Conservation (phyloP, 345 rosid genomes). For the Pelargonium nanum region DNA sequence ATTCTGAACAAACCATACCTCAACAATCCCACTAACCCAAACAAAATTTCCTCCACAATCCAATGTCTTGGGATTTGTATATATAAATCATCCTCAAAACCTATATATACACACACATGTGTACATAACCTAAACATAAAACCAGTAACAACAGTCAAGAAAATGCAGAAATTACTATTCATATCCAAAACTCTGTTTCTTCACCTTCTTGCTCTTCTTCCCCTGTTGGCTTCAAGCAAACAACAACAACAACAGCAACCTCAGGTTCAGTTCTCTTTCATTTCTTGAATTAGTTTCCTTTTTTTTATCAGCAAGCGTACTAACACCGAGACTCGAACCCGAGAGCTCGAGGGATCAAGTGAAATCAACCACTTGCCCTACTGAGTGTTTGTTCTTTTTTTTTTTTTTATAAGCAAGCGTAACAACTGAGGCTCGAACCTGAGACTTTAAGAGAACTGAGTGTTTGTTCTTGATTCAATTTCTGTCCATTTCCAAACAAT, state of each 20-base stretch:
- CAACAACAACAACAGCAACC: not conserved
- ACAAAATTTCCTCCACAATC: too few species aligned
- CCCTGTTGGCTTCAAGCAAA: not conserved
- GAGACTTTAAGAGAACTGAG: too few species aligned
- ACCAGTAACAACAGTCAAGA: not conserved
- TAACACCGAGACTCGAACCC: too few species aligned
- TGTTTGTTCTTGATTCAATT: too few species aligned
- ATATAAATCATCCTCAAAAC: not conserved
- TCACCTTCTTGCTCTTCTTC: not conserved
- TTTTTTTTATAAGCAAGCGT: too few species aligned
- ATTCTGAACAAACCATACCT: not conserved
- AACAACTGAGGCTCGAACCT: too few species aligned
- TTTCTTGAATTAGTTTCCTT: not conserved
- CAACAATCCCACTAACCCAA: not conserved
- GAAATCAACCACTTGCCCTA: too few species aligned
- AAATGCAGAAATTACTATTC: not conserved
- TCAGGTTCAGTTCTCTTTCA: not conserved
- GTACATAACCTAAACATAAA: not conserved
- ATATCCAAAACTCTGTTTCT: not conserved
- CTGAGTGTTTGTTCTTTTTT: too few species aligned
- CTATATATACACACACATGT: not conserved
- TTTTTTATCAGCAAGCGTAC: too few species aligned
- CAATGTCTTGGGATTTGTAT: not conserved
- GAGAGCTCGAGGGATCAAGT: too few species aligned
- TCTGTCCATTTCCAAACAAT: too few species aligned